Base-by-base conservation (phyloP, 257 asterid species). In the Solanum chilense region DNA sequence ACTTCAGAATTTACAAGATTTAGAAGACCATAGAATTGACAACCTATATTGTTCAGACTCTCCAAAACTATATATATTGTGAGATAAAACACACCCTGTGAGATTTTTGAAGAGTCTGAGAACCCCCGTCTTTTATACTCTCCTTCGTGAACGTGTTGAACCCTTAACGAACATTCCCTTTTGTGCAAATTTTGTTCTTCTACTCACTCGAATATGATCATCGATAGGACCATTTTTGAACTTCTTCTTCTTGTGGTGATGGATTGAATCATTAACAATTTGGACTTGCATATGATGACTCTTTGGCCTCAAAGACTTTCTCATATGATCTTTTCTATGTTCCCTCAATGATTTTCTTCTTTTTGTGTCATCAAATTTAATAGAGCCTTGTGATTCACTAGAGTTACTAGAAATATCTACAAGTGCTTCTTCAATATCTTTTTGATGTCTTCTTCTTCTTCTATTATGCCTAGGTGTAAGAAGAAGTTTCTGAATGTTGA, bases 281-380 rank as follows among this genome's bases (percentile, higher is more conserved):
- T 90, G 90, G 44, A 94, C 44, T 16, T 41, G 90, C 7, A 92
- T 44, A 10, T 91, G 86, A 85, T 92, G 96, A 83, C 88, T 92
- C 58, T 87, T 91, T 23, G 98, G 93, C 92, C 93, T 96, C 87
- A 94, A 86, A 25, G 93, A 91, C 73, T 89, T 90, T 87, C 93
- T 91, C 88, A 94, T 20, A 86, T 90, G 94, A 89, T 94, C 95
- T 62, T 89, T 71, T 84, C 87, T 94, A 47, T 91, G 87, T 16
- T 90, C 86, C 29, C 90, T 89, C 58, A 60, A 70, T 27, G 88
- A 84, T 29, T 15, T 23, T 12, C 86, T 80, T 35, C 74, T 78
- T 85, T 87, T 81, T 80, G 81, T 58, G 23, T 85, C 80, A 29
- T 78, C 89, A 69, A 75, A 60, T 76, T 88, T 86, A 58, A 82